These are phyloP conservation scores for sorghum (Sorghum bicolor) DNA, from an alignment of 176 grass and related monocot genomes.

Conservation along the genomic window Sorghum_bicolor_NCBIv3 NC_012873.2:57747501-57748000, in stretches of 20 bases:
- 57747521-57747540: not conserved
- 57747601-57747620: not conserved
- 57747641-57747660: not conserved
- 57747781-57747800: not conserved
- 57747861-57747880: not conserved
- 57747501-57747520: no score
- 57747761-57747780: not conserved
- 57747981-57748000: no score
- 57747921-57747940: not conserved
- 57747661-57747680: slow-evolving; percentile 7
- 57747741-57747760: not conserved
- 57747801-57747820: not conserved
- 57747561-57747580: not conserved
- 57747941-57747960: not conserved
- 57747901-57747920: not conserved
- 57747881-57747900: not conserved
- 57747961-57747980: no score
- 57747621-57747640: not conserved
- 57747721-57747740: not conserved
- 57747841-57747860: not conserved
- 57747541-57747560: not conserved
- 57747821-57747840: not conserved
- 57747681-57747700: not conserved
- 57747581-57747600: not conserved
- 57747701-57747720: not conserved